phyloP scores from a whole-genome alignment of 176 grass and related monocot genomes.

The Calamus simplicifolius region DNA sequence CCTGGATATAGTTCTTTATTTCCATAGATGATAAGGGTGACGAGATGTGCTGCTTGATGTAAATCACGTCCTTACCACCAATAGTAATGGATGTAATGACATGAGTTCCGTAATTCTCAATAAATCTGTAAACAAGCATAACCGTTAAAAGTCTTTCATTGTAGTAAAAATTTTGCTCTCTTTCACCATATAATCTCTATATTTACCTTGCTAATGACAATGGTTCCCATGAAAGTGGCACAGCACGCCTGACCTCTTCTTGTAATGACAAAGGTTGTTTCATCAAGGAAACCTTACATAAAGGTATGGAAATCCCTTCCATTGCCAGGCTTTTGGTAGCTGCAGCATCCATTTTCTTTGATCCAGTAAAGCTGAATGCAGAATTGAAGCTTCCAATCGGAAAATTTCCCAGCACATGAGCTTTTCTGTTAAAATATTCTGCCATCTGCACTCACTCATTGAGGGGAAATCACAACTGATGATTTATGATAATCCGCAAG shows the following conservation, averaged over 20 bases:
- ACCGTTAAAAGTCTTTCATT: constrained; percentile 8
- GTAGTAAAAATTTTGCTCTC: neutral
- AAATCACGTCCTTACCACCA: constrained; percentile 61
- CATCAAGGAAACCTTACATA: constrained; percentile 35
- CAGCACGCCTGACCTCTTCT: constrained; percentile 34
- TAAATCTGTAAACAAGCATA: constrained; percentile 44
- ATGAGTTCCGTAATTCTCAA: constrained; percentile 69
- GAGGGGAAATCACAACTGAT: neutral
- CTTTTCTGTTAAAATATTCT: constrained; percentile 45
- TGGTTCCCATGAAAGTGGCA: constrained; percentile 53
- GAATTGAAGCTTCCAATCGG: constrained; percentile 51
- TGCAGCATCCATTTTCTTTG: constrained; percentile 43
- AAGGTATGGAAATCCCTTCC: constrained; percentile 36
- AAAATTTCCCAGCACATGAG: constrained; percentile 32
- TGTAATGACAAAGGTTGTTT: constrained; percentile 20
- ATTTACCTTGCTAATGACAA: constrained; percentile 45
- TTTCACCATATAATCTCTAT: constrained; percentile 3
- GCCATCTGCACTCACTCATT: constrained; percentile 39
- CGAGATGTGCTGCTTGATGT: constrained; percentile 46
- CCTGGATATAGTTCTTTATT: constrained; percentile 54
- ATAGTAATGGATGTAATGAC: constrained; percentile 48
- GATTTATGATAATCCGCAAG: no score
- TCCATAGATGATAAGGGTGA: constrained; percentile 38
- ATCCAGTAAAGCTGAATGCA: constrained; percentile 52
- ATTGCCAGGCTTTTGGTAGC: constrained; percentile 46